These are phyloP conservation scores for Colletotrichum simmondsii DNA, from an alignment of 2,329 filamentous ascomycete genomes.

Conservation along the genomic window DNA sequence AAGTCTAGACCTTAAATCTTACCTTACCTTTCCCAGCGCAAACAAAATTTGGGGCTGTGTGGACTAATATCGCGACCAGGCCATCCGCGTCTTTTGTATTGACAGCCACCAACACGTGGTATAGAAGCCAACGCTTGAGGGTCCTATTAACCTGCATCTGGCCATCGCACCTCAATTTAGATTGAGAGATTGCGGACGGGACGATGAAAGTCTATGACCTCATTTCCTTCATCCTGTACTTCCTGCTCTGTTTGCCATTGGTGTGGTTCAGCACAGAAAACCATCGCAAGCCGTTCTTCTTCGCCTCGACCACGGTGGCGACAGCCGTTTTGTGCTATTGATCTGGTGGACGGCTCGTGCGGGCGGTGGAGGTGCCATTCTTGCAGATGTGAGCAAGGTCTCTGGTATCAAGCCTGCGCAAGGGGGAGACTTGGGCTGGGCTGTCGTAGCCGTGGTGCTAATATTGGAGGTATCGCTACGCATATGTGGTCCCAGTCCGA, in stretches of 20 bases:
- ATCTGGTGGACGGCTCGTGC: conserved; percentile 41
- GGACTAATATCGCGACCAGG: background rate
- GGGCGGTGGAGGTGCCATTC: conserved; percentile 35
- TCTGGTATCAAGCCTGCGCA: conserved; percentile 31
- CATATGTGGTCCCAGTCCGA: conserved; percentile 40
- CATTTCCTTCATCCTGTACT: conserved; percentile 34
- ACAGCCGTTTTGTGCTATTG: conserved; percentile 41
- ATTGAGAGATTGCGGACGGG: conserved; percentile 18
- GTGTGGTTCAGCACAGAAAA: conserved; percentile 37
- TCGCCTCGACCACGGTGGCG: conserved; percentile 31
- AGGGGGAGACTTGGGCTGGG: conserved; percentile 35
- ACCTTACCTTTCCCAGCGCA: too few species aligned
- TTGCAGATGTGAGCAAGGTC: conserved; percentile 30
- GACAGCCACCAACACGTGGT: conserved; percentile 38
- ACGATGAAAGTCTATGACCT: conserved; percentile 32
- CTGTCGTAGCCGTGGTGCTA: background rate
- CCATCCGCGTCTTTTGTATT: conserved; percentile 34
- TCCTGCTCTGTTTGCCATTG: conserved; percentile 34
- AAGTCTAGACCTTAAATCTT: background rate
- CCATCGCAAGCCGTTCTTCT: conserved; percentile 36
- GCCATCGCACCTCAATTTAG: conserved; percentile 32
- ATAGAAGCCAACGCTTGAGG: conserved; percentile 36
- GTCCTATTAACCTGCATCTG: conserved; percentile 33
- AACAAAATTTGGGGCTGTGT: background rate
- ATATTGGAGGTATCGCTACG: conserved; percentile 28